A percentile compares a stretch with the other conserved stretches of the same genome.
Evolutionary conservation across 441 rosid species (phyloP).

Genomic region (Pelargonium australe): DNA sequence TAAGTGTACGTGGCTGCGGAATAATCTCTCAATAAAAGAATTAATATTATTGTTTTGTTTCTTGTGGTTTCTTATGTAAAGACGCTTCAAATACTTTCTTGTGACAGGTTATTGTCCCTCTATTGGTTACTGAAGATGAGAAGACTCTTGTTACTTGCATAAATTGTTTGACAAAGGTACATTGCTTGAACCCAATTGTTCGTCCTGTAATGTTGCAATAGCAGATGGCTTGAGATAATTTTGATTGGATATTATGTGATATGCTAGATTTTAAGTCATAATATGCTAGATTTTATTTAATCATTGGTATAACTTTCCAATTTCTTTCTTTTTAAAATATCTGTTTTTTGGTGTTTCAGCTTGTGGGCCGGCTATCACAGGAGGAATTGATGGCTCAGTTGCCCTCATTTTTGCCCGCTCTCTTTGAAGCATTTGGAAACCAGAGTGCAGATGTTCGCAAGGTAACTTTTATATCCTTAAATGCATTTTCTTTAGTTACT

Average conservation of each 20-base stretch:
- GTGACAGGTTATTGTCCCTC: constrained; percentile 77
- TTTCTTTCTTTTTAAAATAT: not conserved
- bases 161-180: constrained; percentile 90
- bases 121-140: constrained; percentile 88
- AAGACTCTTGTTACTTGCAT: constrained; percentile 86
- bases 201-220: not conserved
- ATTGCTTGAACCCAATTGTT: not conserved
- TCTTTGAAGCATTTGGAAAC: constrained; percentile 93
- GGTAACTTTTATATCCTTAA: constrained; percentile 38
- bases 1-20: constrained; percentile 58
- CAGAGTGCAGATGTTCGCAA: constrained; percentile 96
- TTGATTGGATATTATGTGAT: not conserved
- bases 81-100: constrained; percentile 20
- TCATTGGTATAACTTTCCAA: not conserved
- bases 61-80: constrained; percentile 1
- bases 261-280: too few species aligned
- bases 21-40: not conserved
- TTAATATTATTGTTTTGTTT: not conserved
- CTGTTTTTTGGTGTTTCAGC: constrained; percentile 33
- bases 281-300: too few species aligned
- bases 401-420: constrained; percentile 82
- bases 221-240: not conserved
- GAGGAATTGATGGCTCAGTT: constrained; percentile 76
- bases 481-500: not conserved
- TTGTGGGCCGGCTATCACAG: constrained; percentile 81